These are phyloP conservation scores for Scytalidium lignicola DNA, from an alignment of 2,329 filamentous ascomycete species.

Conservation along the genomic window DNA sequence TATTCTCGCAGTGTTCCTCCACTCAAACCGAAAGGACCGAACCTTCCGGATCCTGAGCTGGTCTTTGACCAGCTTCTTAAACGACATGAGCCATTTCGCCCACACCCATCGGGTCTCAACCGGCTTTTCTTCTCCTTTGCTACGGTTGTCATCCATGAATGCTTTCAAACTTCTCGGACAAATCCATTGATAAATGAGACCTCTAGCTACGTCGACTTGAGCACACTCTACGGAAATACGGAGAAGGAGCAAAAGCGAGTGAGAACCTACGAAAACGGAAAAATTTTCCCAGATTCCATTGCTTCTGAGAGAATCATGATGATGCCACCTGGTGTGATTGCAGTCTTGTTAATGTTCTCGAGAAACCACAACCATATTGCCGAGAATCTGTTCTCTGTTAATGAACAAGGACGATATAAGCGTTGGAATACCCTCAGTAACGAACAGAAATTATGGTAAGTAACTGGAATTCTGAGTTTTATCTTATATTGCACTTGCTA, in stretches of 20 bases:
- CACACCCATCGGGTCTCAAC: slow-evolving; percentile 40
- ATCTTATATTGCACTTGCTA: slow-evolving; percentile 4
- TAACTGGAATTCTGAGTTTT: neutral
- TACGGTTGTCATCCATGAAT: slow-evolving; percentile 42
- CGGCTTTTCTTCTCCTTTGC: slow-evolving; percentile 42
- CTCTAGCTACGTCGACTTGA: slow-evolving; percentile 41
- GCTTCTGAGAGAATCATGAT: slow-evolving; percentile 41
- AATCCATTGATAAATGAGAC: slow-evolving; percentile 40
- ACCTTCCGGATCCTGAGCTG: slow-evolving; percentile 41
- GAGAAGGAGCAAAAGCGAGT: slow-evolving; percentile 36
- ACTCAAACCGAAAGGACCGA: slow-evolving; percentile 42
- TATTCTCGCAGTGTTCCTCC: slow-evolving; percentile 41
- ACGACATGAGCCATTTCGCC: slow-evolving; percentile 33
- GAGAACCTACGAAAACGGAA: slow-evolving; percentile 37
- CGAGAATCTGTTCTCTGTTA: slow-evolving; percentile 33
- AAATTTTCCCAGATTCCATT: slow-evolving; percentile 37
- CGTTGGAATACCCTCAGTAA: slow-evolving; percentile 33
- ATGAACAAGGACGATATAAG: slow-evolving; percentile 38
- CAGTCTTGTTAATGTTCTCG: slow-evolving; percentile 37
- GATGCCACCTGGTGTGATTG: slow-evolving; percentile 41
- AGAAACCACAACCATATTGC: slow-evolving; percentile 41
- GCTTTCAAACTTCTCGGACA: slow-evolving; percentile 37
- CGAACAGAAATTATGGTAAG: slow-evolving; percentile 33
- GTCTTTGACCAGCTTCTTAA: slow-evolving; percentile 41
- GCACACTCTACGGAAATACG: slow-evolving; percentile 41